These are phyloP conservation scores for Tripterygium wilfordii DNA, from an alignment of 177 flowering plant species.

Conservation along the genomic window DNA sequence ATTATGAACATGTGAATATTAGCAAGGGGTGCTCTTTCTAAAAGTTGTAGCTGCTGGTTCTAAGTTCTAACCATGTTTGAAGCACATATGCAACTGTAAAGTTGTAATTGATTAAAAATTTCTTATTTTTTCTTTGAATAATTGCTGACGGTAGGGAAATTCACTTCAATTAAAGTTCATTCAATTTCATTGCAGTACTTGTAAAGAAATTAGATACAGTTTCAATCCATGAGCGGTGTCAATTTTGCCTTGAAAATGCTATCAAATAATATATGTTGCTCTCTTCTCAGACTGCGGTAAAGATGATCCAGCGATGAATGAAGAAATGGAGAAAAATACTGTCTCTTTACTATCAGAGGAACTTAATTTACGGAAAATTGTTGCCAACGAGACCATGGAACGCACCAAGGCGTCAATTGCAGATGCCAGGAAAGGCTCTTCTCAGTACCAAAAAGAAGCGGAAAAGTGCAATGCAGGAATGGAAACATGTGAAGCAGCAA, in stretches of 20 bases:
- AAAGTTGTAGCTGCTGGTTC: too few species aligned
- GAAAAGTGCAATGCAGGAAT: constrained; percentile 57
- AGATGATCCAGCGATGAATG: constrained; percentile 13
- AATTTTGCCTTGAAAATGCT: neutral
- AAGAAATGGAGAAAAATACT: constrained; percentile 14
- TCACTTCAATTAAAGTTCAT: too few species aligned
- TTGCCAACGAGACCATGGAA: constrained; percentile 28
- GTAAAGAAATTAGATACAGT: too few species aligned
- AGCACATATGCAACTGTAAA: too few species aligned
- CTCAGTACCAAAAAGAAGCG: constrained; percentile 57
- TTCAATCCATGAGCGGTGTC: too few species aligned
- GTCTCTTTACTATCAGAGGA: constrained; percentile 42
- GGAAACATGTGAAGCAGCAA: constrained; percentile 62
- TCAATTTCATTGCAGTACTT: too few species aligned
- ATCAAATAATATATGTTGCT: neutral
- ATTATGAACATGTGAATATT: too few species aligned
- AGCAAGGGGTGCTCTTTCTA: too few species aligned
- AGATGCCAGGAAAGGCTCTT: constrained; percentile 33
- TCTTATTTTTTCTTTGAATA: too few species aligned
- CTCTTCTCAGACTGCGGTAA: constrained; percentile 35
- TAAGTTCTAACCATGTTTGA: too few species aligned
- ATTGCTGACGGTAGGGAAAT: too few species aligned
- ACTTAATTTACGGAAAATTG: constrained; percentile 30
- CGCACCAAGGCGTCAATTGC: constrained; percentile 20
- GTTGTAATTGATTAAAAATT: too few species aligned